phyloP scores from a whole-genome alignment of 176 grass and related monocot genomes.

The Aegilops speltoides region DNA sequence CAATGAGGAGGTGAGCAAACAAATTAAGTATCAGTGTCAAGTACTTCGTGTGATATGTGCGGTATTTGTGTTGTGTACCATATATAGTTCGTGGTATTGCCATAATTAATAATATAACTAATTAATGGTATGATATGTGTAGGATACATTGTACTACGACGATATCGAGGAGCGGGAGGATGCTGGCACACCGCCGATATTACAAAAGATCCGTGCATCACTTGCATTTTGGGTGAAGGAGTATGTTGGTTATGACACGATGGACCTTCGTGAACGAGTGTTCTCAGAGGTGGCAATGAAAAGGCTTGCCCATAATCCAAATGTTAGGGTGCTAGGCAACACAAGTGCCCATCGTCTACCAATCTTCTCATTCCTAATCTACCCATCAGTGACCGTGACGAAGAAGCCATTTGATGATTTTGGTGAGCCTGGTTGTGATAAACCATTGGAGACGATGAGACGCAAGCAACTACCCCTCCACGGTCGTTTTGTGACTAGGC shows the following conservation, averaged over 20 bases:
- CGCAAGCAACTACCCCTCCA: slow-evolving; percentile 45
- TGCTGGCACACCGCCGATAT: slow-evolving; percentile 56
- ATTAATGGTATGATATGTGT: background rate
- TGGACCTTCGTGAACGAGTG: slow-evolving; percentile 34
- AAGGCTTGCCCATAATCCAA: slow-evolving; percentile 35
- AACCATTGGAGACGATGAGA: background rate
- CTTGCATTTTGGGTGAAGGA: slow-evolving; percentile 86
- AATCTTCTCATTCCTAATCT: slow-evolving; percentile 74
- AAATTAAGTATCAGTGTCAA: background rate
- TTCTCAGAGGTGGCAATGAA: slow-evolving; percentile 44
- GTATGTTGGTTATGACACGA: slow-evolving; percentile 50
- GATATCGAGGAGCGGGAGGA: slow-evolving; percentile 76
- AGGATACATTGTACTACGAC: slow-evolving; percentile 72
- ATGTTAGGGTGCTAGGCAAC: slow-evolving; percentile 59
- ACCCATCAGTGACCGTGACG: background rate
- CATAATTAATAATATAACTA: background rate
- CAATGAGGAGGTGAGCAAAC: slow-evolving; percentile 48
- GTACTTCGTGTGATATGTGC: background rate
- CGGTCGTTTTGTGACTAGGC: slow-evolving; percentile 60
- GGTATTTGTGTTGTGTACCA: background rate
- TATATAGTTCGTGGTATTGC: background rate
- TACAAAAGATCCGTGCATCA: slow-evolving; percentile 71
- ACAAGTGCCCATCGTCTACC: slow-evolving; percentile 46
- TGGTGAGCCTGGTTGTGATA: background rate
- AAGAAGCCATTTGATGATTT: background rate